These are phyloP conservation scores for Sporobolomyces roseus DNA, from an alignment of 768 basidiomycete genomes.

Conservation along the genomic window DNA sequence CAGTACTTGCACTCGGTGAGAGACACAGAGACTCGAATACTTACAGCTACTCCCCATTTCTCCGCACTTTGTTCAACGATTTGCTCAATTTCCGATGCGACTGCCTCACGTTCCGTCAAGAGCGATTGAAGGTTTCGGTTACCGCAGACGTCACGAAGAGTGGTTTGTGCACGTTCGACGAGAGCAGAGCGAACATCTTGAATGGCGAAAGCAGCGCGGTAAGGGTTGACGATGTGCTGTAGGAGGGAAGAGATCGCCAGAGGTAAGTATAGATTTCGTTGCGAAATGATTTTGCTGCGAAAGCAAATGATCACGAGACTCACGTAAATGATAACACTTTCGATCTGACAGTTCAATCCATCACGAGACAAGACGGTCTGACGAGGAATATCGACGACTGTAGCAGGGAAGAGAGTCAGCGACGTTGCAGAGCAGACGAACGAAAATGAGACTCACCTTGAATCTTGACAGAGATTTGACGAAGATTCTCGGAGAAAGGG, in stretches of 20 bases:
- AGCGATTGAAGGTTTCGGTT: slow-evolving; percentile 91
- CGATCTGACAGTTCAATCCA: slow-evolving; percentile 35
- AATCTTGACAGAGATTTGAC: slow-evolving; percentile 75
- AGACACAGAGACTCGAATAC: not conserved
- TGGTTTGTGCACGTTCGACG: slow-evolving; percentile 83
- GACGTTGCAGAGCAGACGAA: too few relatives aligned
- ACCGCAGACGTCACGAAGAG: slow-evolving; percentile 93
- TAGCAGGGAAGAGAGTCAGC: not conserved
- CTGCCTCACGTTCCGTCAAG: slow-evolving; percentile 93
- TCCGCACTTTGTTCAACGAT: slow-evolving; percentile 66
- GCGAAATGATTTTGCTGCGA: too few relatives aligned
- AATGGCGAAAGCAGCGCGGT: slow-evolving; percentile 92
- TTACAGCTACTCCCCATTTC: slow-evolving; percentile 81
- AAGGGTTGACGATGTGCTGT: slow-evolving; percentile 60
- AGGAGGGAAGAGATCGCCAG: not conserved
- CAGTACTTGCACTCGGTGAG: not conserved
- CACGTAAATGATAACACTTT: slow-evolving; percentile 37
- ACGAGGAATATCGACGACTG: slow-evolving; percentile 75
- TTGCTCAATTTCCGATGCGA: slow-evolving; percentile 93
- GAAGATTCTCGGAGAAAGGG: slow-evolving; percentile 84
- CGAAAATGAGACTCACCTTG: too few relatives aligned
- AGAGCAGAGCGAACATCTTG: slow-evolving; percentile 79
- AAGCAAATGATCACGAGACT: not conserved
- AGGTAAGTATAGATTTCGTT: too few relatives aligned
- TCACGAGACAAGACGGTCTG: slow-evolving; percentile 73